A percentile compares a stretch with the other conserved stretches of the same genome.
Conservation (phyloP, 257 asterid genomes). For the Solanum chiquidenum region DNA sequence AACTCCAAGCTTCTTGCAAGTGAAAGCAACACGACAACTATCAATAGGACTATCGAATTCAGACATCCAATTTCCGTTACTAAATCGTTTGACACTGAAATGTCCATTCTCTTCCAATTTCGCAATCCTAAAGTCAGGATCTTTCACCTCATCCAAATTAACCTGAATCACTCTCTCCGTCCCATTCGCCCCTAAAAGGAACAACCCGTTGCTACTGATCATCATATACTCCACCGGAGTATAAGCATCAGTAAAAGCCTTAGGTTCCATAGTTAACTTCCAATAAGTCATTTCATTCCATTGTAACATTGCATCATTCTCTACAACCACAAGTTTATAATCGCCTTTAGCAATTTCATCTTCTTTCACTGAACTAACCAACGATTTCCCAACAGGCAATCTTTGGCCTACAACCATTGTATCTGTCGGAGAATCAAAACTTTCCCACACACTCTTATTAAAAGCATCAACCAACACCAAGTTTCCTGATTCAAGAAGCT, state of each 20-base stretch:
- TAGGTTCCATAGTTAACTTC: constrained; percentile 49
- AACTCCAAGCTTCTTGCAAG: constrained; percentile 4
- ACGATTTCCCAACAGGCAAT: constrained; percentile 11
- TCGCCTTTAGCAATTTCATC: constrained; percentile 40
- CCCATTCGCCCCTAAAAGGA: neutral
- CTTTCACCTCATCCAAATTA: neutral
- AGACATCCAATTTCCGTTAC: neutral
- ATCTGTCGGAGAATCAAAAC: constrained; percentile 52
- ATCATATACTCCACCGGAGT: constrained; percentile 21
- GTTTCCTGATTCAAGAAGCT: constrained; percentile 44
- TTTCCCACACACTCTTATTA: constrained; percentile 53
- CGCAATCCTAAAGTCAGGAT: neutral
- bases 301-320: constrained; percentile 28
- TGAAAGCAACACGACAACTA: neutral
- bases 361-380: constrained; percentile 20
- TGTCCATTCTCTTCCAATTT: neutral
- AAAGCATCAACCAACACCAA: constrained; percentile 45
- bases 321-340: constrained; percentile 26
- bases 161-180: neutral
- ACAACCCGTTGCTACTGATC: constrained; percentile 1
- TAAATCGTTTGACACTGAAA: neutral
- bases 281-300: constrained; percentile 46
- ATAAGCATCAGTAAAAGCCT: constrained; percentile 22
- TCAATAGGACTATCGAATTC: neutral
- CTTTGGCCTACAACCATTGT: constrained; percentile 53